Evolutionary conservation across 225 moss, liverwort and hornwort species (phyloP).

Genomic region (Polytrichum commune): DNA sequence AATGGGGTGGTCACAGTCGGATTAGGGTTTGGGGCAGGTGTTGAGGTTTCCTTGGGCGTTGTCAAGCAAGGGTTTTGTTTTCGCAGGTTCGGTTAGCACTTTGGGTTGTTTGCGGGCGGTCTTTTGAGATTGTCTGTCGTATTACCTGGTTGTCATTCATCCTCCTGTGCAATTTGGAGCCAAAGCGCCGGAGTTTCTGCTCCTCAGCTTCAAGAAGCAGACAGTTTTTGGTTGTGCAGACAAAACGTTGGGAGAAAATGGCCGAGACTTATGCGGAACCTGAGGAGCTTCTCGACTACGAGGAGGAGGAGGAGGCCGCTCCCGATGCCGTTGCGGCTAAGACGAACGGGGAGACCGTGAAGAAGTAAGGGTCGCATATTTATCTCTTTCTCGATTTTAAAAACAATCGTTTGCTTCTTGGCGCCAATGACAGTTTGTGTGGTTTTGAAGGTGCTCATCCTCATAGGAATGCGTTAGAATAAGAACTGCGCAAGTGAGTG

Average conservation of each 20-base stretch:
- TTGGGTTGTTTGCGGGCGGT: neutral
- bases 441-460: too few species aligned
- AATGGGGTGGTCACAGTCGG: neutral
- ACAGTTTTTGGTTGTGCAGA: too few species aligned
- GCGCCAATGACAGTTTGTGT: too few species aligned
- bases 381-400: too few species aligned
- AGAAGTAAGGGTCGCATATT: constrained; percentile 13
- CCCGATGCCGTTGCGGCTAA: constrained; percentile 23
- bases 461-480: too few species aligned
- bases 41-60: neutral
- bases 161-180: neutral
- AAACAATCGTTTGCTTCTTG: too few species aligned
- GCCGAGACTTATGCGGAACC: constrained; percentile 16
- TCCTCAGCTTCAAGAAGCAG: neutral
- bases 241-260: constrained; percentile 1
- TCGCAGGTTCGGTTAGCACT: neutral
- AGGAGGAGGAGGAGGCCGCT: constrained; percentile 29
- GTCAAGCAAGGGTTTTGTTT: neutral
- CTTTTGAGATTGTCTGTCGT: neutral
- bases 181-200: neutral
- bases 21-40: constrained; percentile 1
- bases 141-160: neutral
- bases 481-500: too few species aligned
- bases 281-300: constrained; percentile 30
- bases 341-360: constrained; percentile 14